Conservation (phyloP, 2,329 filamentous ascomycete species). For the Colletotrichum sp. region DNA sequence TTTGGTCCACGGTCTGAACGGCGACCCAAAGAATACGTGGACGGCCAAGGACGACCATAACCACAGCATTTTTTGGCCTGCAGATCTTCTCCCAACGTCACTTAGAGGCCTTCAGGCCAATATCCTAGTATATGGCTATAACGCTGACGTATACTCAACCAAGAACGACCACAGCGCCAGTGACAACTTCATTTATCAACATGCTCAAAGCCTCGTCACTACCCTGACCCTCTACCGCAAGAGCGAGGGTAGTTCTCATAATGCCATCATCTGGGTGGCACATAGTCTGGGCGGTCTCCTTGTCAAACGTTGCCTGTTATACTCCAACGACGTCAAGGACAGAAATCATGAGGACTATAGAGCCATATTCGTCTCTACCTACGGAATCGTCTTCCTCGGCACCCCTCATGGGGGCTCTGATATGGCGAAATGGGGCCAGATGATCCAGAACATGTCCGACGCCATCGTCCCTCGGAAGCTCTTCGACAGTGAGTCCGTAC, state of each 20-base stretch:
- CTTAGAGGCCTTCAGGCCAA: conserved; percentile 64
- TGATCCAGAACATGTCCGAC: conserved; percentile 71
- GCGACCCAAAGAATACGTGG: conserved; percentile 67
- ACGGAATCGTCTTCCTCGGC: conserved; percentile 77
- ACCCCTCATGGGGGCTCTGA: conserved; percentile 77
- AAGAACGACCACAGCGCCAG: conserved; percentile 59
- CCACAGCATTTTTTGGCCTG: conserved; percentile 67
- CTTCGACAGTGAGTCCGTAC: conserved; percentile 69
- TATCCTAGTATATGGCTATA: conserved; percentile 76
- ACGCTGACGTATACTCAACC: conserved; percentile 65
- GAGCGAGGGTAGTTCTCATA: conserved; percentile 57
- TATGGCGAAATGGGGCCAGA: conserved; percentile 69
- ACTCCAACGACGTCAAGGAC: conserved; percentile 65
- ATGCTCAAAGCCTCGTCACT: conserved; percentile 72
- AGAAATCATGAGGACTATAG: conserved; percentile 67
- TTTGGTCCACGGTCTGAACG: conserved; percentile 46
- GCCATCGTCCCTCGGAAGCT: conserved; percentile 69
- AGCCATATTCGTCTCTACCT: conserved; percentile 76
- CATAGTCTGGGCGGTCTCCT: conserved; percentile 78
- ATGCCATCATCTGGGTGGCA: conserved; percentile 77
- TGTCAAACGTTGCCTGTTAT: conserved; percentile 71
- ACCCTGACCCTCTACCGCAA: conserved; percentile 68
- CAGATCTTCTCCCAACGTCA: conserved; percentile 67
- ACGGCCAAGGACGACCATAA: conserved; percentile 49
- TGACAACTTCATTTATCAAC: conserved; percentile 71